Evolutionary conservation across 805 yeast genomes (phyloP).

Genomic region (Ogataea salicorniae): DNA sequence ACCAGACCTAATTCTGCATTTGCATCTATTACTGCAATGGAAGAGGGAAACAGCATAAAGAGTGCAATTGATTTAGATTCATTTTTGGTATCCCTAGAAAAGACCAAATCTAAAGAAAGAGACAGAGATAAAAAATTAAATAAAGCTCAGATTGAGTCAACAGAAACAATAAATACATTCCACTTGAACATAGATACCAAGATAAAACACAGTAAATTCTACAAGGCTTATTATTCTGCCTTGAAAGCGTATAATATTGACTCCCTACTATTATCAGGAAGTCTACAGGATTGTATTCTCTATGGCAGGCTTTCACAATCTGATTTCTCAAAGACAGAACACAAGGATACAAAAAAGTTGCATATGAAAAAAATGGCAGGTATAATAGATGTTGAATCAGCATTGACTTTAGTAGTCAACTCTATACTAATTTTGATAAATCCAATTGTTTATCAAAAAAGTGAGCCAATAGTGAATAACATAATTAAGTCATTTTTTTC

Average conservation of each 20-base stretch:
- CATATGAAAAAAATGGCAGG: slow-evolving; percentile 1
- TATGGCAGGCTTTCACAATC: background rate
- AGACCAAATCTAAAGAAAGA: too few species aligned
- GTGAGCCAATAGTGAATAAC: background rate
- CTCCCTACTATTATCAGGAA: background rate
- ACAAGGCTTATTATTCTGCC: background rate
- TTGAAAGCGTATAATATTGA: background rate
- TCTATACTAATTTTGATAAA: slow-evolving; percentile 10
- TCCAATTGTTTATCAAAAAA: background rate
- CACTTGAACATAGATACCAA: background rate
- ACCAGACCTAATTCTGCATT: too few species aligned
- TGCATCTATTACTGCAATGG: too few species aligned
- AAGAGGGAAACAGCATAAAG: too few species aligned
- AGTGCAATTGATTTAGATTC: too few species aligned
- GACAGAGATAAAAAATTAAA: background rate
- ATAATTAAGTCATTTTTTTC: background rate
- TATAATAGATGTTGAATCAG: slow-evolving; percentile 23
- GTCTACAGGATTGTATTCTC: slow-evolving; percentile 5
- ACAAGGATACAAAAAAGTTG: too few species aligned
- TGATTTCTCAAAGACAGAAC: background rate
- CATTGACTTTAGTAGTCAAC: slow-evolving; percentile 19
- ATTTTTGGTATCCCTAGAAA: too few species aligned
- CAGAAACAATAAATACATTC: background rate
- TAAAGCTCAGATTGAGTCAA: background rate
- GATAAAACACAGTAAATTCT: slow-evolving; percentile 1